Evolutionary conservation across 139 green algal genomes (phyloP).

Genomic region (Monoraphidium neglectum): DNA sequence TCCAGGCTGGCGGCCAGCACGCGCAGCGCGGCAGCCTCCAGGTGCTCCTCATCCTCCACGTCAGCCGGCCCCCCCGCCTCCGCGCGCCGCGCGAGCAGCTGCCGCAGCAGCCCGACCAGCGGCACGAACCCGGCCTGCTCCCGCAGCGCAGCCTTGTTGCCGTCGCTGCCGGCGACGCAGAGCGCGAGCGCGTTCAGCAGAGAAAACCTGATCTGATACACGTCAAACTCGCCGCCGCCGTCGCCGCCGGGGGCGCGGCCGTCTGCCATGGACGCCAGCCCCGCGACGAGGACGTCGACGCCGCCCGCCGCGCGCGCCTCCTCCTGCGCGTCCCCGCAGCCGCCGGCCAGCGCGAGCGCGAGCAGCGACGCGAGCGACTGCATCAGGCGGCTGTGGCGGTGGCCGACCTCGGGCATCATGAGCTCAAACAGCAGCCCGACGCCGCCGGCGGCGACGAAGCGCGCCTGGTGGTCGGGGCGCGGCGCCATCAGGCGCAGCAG

Average conservation of each 20-base stretch:
- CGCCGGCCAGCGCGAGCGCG: conserved; percentile 26
- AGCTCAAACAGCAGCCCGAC: conserved; percentile 43
- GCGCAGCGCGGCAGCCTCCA: conserved; percentile 23
- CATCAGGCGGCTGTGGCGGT: conserved; percentile 42
- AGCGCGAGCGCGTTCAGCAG: conserved; percentile 30
- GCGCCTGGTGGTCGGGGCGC: conserved; percentile 3
- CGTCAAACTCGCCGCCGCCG: conserved; percentile 19
- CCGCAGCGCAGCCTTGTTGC: conserved; percentile 42
- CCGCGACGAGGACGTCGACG: conserved; percentile 30
- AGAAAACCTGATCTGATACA: conserved; percentile 40
- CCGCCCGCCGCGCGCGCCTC: conserved; percentile 35
- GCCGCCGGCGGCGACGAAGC: conserved; percentile 30
- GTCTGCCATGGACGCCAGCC: conserved; percentile 23
- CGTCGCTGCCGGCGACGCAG: conserved; percentile 37
- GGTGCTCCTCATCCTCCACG: conserved; percentile 13
- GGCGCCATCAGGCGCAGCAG: conserved; percentile 24
- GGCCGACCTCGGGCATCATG: conserved; percentile 34
- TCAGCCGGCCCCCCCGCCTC: conserved; percentile 1
- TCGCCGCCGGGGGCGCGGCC: neutral
- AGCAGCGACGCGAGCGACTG: conserved; percentile 38
- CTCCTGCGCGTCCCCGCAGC: conserved; percentile 33
- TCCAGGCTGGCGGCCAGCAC: conserved; percentile 15
- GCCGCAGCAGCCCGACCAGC: conserved; percentile 30
- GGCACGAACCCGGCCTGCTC: conserved; percentile 39
- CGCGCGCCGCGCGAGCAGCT: conserved; percentile 3